phyloP scores from a whole-genome alignment of 148 eudicot genomes.

The Fagopyrum tataricum region DNA sequence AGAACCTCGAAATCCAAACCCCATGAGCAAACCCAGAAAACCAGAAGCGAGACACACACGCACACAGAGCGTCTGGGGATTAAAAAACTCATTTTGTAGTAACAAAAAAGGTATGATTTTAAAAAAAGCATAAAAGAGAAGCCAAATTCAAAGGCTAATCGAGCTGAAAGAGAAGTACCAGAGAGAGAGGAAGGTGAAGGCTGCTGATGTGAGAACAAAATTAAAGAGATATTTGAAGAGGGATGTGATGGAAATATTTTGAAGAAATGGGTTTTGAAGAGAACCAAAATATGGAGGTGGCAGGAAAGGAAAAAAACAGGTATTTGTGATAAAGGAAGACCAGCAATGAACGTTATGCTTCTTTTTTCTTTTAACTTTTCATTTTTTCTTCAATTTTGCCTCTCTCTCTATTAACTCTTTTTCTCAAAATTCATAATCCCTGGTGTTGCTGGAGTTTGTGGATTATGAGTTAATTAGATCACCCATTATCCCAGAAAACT shows the following conservation, averaged over 20 bases:
- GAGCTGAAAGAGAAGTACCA: neutral
- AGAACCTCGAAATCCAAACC: neutral
- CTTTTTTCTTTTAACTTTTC: neutral
- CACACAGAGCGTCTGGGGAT: neutral
- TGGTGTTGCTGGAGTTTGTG: neutral
- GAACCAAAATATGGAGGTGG: neutral
- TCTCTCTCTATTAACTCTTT: neutral
- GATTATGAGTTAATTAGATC: neutral
- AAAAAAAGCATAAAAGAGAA: neutral
- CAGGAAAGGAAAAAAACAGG: neutral
- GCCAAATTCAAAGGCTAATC: neutral
- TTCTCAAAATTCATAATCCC: neutral
- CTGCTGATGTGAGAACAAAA: neutral
- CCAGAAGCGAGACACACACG: neutral
- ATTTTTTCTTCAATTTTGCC: neutral
- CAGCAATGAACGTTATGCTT: no score
- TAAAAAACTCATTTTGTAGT: neutral
- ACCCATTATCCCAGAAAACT: neutral
- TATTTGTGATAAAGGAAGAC: neutral
- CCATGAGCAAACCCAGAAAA: neutral
- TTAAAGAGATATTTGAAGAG: neutral
- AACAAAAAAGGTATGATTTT: slow-evolving; percentile 4
- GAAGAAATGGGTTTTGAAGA: neutral
- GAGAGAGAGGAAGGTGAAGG: neutral
- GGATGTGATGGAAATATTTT: neutral